Evolutionary conservation across 2,329 filamentous ascomycete genomes (phyloP), one percentile per base, ranked within the genome.

Genomic region (Fusarium sp.): DNA sequence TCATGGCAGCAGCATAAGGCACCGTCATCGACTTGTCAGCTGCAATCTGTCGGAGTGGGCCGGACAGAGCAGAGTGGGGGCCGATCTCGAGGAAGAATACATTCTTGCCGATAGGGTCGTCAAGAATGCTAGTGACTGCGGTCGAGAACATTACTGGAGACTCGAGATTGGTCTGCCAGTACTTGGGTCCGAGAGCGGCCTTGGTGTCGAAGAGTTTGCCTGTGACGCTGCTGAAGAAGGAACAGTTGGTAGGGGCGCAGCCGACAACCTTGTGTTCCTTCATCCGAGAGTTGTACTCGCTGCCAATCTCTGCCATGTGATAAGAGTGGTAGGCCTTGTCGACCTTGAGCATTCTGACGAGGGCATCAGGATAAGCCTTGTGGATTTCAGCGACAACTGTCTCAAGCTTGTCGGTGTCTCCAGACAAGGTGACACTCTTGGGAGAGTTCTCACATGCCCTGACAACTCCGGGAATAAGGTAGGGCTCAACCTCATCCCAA

Each of bases 241-340:
- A 61, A 18, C 54, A 58, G 16, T 38, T 56, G 10, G 50, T 22
- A 3, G 64, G 33, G 0, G 62, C 35, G 6, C 58, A 31, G 22
- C 38, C 65, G 11, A 65, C 18, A 2, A 74, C 66, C 36, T 68
- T 57, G 42, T 75, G 69, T 27, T 63, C 65, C 62, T 59, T 61
- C 58, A 68, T 62, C 22, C 38, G 62, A 14, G 68, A 74, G 29
- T 74, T 60, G 66, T 82, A 83, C 5, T 64, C 36, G 2, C 40
- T 45, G 13, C 78, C 78, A 13, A 81, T 75, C 4, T 74, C 73
- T 1, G 65, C 63, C 81, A 84, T 83, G 50, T 83, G 81, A 33
- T 80, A 76, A 0, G 85, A 86, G 75, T 86, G 85, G 63, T 85
- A 87, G 0, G 84, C 84, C 63, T 79, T 83, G n/a, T 84, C 80